phyloP scores from a whole-genome alignment of 225 moss, liverwort and hornwort species.

The Climacium dendroides region DNA sequence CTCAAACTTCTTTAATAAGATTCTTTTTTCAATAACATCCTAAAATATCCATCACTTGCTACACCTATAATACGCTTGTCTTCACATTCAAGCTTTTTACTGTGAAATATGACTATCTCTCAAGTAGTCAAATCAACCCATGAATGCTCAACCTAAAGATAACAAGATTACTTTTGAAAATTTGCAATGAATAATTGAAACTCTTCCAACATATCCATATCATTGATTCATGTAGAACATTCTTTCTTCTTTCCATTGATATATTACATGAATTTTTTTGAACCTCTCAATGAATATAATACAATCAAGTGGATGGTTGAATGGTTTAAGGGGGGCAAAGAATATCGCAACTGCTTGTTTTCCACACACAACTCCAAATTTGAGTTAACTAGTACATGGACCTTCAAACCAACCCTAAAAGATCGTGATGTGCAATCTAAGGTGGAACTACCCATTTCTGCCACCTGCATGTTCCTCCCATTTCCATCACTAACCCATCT shows the following conservation, averaged over 20 bases:
- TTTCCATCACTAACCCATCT: too few relatives aligned
- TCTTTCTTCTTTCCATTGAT: not conserved
- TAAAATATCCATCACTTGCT: not conserved
- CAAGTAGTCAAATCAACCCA: fast-evolving
- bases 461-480: too few relatives aligned
- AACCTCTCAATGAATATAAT: not conserved
- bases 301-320: not conserved
- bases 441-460: too few relatives aligned
- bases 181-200: not conserved
- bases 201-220: not conserved
- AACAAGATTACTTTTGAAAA: not conserved
- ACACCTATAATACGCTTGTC: not conserved
- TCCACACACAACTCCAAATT: not conserved
- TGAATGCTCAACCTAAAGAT: not conserved
- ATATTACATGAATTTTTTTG: not conserved
- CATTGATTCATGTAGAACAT: not conserved
- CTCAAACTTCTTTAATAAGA: not conserved
- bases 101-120: not conserved
- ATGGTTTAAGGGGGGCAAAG: not conserved
- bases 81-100: not conserved
- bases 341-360: not conserved
- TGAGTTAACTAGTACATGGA: not conserved
- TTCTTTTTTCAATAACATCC: not conserved
- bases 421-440: not conserved
- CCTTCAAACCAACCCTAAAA: not conserved